Conservation (phyloP, 495 filamentous ascomycete species). For the Aspergillus egyptiacus region DNA sequence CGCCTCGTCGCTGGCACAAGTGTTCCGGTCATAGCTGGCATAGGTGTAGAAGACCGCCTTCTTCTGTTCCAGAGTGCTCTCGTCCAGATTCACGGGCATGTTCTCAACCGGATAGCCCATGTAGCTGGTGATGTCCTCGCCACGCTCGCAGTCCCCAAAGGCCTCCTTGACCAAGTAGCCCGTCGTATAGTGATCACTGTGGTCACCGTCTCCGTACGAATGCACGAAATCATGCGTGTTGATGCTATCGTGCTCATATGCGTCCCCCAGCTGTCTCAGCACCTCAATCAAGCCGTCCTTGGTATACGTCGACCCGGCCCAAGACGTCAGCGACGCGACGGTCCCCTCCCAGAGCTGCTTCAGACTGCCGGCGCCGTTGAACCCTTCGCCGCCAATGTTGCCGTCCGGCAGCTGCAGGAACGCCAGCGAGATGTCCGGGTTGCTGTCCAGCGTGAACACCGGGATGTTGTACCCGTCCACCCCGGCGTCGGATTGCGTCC, state of each 20-base stretch:
- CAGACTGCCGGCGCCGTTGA: slow-evolving; percentile 11
- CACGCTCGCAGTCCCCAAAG: not conserved
- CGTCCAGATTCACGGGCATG: not conserved
- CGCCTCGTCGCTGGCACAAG: too few species aligned
- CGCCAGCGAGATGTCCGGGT: slow-evolving; percentile 12
- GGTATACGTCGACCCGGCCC: slow-evolving; percentile 1
- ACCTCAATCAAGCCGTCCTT: slow-evolving; percentile 3
- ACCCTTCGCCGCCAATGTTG: slow-evolving; percentile 9
- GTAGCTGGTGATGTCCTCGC: not conserved
- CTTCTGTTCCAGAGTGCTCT: too few species aligned
- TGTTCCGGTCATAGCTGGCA: too few species aligned
- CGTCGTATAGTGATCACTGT: slow-evolving; percentile 14
- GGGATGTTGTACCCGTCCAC: slow-evolving; percentile 1
- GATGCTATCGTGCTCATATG: slow-evolving; percentile 8
- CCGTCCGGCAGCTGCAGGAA: slow-evolving; percentile 19
- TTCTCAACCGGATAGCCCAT: slow-evolving; percentile 3
- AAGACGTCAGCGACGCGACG: not conserved
- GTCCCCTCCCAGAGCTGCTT: slow-evolving; percentile 7
- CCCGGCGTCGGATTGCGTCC: slow-evolving; percentile 8
- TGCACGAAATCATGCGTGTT: slow-evolving; percentile 17
- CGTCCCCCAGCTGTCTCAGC: slow-evolving; percentile 1
- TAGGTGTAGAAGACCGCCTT: too few species aligned
- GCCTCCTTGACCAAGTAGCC: slow-evolving; percentile 4
- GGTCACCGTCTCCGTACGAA: slow-evolving; percentile 9
- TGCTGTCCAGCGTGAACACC: not conserved